A percentile compares a stretch with the other conserved stretches of the same genome.
Conservation (phyloP, 1,139 yeast species). For the Scheffersomyces insectosa region DNA sequence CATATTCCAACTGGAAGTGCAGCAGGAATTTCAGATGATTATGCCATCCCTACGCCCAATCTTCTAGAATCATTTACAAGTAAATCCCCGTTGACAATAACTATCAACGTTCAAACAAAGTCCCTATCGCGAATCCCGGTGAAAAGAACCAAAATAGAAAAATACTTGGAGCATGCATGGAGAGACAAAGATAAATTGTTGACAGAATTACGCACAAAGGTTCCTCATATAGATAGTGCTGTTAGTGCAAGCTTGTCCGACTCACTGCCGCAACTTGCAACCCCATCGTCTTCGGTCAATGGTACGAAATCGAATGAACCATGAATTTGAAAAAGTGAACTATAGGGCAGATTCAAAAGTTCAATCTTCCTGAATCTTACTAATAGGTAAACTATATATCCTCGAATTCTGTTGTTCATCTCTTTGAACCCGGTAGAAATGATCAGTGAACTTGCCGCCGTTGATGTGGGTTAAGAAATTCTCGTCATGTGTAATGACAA, state of each 20-base stretch:
- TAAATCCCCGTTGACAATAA: slow-evolving; percentile 39
- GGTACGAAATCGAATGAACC: too few species aligned
- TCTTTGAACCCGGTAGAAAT: slow-evolving; percentile 78
- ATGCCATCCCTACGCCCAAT: slow-evolving; percentile 41
- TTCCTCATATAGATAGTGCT: too few species aligned
- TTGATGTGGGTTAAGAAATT: slow-evolving; percentile 82
- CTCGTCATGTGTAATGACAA: slow-evolving; percentile 96
- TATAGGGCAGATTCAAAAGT: neutral
- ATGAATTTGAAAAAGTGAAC: too few species aligned
- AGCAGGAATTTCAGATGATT: neutral
- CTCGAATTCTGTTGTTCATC: slow-evolving; percentile 80
- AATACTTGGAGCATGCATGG: slow-evolving; percentile 76
- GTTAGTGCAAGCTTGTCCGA: too few species aligned
- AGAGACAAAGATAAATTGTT: slow-evolving; percentile 54
- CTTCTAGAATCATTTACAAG: slow-evolving; percentile 56
- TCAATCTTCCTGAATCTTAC: slow-evolving; percentile 33
- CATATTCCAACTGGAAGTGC: slow-evolving; percentile 12
- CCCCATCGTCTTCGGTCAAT: too few species aligned
- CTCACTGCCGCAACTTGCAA: too few species aligned
- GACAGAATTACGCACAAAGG: neutral
- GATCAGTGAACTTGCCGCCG: slow-evolving; percentile 86
- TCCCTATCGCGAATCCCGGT: slow-evolving; percentile 50
- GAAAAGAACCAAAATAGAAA: slow-evolving; percentile 56
- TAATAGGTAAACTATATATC: slow-evolving; percentile 52
- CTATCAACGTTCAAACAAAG: slow-evolving; percentile 51